phyloP scores from a whole-genome alignment of 108 stramenopile genomes.

The Fistulifera solaris region DNA sequence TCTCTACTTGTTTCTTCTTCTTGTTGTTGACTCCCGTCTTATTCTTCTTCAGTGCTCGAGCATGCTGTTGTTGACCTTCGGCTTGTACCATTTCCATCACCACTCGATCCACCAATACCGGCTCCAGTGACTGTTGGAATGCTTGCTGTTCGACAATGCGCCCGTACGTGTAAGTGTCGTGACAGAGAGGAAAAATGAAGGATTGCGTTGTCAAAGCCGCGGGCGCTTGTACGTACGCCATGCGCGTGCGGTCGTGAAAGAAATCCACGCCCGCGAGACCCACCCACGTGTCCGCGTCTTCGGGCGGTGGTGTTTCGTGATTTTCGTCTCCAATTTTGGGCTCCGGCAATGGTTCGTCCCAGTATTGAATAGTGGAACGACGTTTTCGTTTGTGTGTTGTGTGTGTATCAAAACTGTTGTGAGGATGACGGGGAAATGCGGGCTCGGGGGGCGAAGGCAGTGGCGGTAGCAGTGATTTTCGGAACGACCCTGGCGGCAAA shows the following conservation, averaged over 20 bases:
- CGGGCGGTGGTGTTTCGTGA: conserved; percentile 2
- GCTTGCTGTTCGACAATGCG: conserved; percentile 58
- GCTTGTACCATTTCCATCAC: conserved; percentile 39
- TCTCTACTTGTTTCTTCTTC: conserved; percentile 14
- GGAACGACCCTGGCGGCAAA: conserved; percentile 23
- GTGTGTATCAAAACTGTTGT: not conserved
- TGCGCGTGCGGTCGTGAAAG: conserved; percentile 40
- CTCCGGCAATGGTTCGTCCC: conserved; percentile 65
- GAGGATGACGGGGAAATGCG: not conserved
- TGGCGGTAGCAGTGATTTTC: conserved; percentile 15
- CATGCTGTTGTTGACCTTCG: conserved; percentile 33
- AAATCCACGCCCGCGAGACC: conserved; percentile 63
- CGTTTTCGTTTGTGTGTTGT: conserved; percentile 11
- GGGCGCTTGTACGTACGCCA: conserved; percentile 40
- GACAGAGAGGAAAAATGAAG: conserved; percentile 80
- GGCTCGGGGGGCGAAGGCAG: conserved; percentile 6
- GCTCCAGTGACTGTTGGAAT: conserved; percentile 38
- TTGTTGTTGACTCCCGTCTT: conserved; percentile 3
- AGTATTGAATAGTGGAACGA: conserved; percentile 39
- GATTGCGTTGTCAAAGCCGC: conserved; percentile 51
- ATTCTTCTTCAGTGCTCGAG: conserved; percentile 17
- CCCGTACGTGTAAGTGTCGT: conserved; percentile 64
- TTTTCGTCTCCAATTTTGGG: conserved; percentile 34
- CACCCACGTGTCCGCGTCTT: conserved; percentile 24
- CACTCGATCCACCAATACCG: conserved; percentile 41